Percentiles rank a stretch among this genome's conserved stretches.
Evolutionary conservation across 129 eudicot species (phyloP).

Genomic region (Flaveria linearis): DNA sequence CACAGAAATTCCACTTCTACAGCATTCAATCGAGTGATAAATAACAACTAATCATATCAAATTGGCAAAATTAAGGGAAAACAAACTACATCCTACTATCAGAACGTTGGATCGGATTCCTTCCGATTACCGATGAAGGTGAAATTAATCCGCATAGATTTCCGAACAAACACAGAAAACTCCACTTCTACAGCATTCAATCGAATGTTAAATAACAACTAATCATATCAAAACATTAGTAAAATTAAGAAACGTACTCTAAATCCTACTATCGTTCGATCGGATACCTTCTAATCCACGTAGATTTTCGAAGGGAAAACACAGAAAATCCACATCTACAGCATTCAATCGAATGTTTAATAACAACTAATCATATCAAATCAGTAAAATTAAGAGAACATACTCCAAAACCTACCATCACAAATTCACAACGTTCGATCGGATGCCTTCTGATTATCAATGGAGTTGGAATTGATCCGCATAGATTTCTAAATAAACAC

Average conservation of each 20-base stretch:
- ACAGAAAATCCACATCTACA: not conserved
- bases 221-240: not conserved
- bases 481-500: too few relatives aligned
- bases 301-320: not conserved
- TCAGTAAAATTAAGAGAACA: not conserved
- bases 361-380: not conserved
- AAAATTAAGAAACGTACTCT: not conserved
- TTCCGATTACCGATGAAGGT: too few relatives aligned
- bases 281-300: not conserved
- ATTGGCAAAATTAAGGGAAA: not conserved
- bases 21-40: not conserved
- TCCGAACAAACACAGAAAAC: not conserved
- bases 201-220: not conserved
- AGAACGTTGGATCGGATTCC: not conserved
- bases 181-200: not conserved
- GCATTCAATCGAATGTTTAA: not conserved
- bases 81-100: not conserved
- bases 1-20: not conserved
- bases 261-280: not conserved
- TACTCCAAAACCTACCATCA: not conserved
- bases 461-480: not conserved
- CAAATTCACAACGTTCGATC: not conserved
- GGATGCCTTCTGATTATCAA: not conserved
- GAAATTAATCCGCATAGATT: too few relatives aligned
- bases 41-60: not conserved